phyloP scores from a whole-genome alignment of 192 early-diverging fungal species.

The Backusella luteola region DNA sequence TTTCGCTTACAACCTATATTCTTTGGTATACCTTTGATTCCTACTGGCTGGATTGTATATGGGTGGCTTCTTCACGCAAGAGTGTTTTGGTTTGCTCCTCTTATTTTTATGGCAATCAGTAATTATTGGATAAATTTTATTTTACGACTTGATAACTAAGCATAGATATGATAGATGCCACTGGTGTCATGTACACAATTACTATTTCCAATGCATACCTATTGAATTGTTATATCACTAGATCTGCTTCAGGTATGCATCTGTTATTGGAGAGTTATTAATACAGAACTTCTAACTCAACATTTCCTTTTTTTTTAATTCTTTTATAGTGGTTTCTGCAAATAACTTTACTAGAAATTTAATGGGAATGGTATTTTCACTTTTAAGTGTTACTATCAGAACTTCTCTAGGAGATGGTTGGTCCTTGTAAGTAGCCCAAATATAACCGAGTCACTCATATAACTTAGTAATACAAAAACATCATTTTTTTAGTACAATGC shows the following conservation, averaged over 20 bases:
- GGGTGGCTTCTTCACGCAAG: constrained; percentile 21
- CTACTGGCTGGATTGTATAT: constrained; percentile 14
- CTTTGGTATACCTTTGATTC: constrained; percentile 15
- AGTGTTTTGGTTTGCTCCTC: not conserved
- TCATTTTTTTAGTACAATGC: constrained; percentile 1
- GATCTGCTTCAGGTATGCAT: constrained; percentile 18
- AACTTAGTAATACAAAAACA: not conserved
- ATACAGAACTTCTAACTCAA: not conserved
- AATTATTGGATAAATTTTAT: not conserved
- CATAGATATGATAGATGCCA: not conserved
- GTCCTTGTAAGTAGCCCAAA: constrained; percentile 22
- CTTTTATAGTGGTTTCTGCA: constrained; percentile 14
- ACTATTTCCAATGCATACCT: constrained; percentile 19
- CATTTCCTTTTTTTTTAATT: not conserved
- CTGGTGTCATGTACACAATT: constrained; percentile 25
- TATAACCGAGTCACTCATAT: too few relatives aligned
- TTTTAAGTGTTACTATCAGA: constrained; percentile 13
- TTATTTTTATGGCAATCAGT: constrained; percentile 5
- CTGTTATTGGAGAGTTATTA: not conserved
- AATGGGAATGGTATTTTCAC: constrained; percentile 19
- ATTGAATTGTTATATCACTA: not conserved
- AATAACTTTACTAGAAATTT: constrained; percentile 25
- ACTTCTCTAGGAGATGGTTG: constrained; percentile 15
- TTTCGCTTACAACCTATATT: constrained; percentile 18
- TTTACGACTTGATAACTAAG: not conserved